Conservation (phyloP, 768 basidiomycete genomes). For the Podaxis carcinomalis region DNA sequence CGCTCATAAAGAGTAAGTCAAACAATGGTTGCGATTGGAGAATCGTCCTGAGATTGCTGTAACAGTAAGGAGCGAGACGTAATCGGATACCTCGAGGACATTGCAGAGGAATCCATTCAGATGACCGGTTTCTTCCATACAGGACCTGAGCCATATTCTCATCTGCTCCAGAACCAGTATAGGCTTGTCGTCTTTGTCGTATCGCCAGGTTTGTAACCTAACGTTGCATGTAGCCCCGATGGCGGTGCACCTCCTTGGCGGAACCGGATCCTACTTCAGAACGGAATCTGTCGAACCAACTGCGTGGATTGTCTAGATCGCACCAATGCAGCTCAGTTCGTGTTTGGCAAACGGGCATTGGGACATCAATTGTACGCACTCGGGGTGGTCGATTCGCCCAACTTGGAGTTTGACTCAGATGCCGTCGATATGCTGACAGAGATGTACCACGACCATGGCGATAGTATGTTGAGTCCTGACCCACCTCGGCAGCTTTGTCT, state of each 20-base stretch:
- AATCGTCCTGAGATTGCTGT: not conserved
- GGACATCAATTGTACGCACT: slow-evolving; percentile 95
- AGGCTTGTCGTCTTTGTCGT: slow-evolving; percentile 26
- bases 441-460: slow-evolving; percentile 98
- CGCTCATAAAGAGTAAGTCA: slow-evolving; percentile 83
- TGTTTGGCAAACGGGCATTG: slow-evolving; percentile 90
- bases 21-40: not conserved
- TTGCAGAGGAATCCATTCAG: slow-evolving; percentile 90
- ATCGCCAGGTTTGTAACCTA: not conserved
- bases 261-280: slow-evolving; percentile 73
- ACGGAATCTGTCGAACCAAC: slow-evolving; percentile 89
- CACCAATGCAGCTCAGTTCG: slow-evolving; percentile 95
- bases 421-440: slow-evolving; percentile 96
- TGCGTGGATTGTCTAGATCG: slow-evolving; percentile 97
- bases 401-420: slow-evolving; percentile 88
- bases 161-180: slow-evolving; percentile 47
- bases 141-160: slow-evolving; percentile 80
- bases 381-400: slow-evolving; percentile 81
- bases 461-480: slow-evolving; percentile 53
- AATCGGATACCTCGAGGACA: slow-evolving; percentile 90
- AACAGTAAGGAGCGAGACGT: slow-evolving; percentile 90
- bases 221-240: slow-evolving; percentile 11
- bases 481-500: not conserved
- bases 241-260: slow-evolving; percentile 46
- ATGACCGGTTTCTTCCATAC: slow-evolving; percentile 95